Evolutionary conservation across 2,329 filamentous ascomycete genomes (phyloP).

Genomic region (Fusarium globosum): DNA sequence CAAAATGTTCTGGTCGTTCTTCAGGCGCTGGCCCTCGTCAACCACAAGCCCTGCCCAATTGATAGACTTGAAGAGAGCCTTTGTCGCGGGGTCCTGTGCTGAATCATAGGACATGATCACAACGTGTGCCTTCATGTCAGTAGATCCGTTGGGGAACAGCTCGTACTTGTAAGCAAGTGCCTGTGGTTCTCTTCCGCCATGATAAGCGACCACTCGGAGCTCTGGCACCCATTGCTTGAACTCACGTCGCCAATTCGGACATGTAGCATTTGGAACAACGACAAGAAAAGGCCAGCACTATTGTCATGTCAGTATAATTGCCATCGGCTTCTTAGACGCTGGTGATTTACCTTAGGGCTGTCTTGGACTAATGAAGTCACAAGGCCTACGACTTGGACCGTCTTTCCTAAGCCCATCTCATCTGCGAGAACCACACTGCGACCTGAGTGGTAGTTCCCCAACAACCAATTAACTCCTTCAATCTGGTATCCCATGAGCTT

Average conservation of each 20-base stretch:
- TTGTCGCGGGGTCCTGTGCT: constrained; percentile 77
- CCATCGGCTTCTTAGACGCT: neutral
- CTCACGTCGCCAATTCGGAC: constrained; percentile 96
- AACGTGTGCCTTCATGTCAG: constrained; percentile 84
- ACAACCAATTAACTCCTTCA: constrained; percentile 94
- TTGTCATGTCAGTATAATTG: constrained; percentile 24
- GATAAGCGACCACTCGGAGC: constrained; percentile 90
- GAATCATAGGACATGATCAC: constrained; percentile 97
- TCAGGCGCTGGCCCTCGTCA: constrained; percentile 94
- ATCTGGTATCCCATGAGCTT: constrained; percentile 94
- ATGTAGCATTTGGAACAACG: constrained; percentile 94
- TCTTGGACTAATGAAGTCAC: constrained; percentile 78
- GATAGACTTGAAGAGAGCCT: constrained; percentile 73
- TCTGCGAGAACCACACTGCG: constrained; percentile 93
- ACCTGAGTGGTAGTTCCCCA: constrained; percentile 85
- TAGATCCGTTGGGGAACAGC: constrained; percentile 76
- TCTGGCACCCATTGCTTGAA: constrained; percentile 93
- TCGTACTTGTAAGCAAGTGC: constrained; percentile 85
- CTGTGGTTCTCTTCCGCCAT: constrained; percentile 80
- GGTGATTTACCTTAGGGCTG: constrained; percentile 58
- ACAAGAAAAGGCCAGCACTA: constrained; percentile 90
- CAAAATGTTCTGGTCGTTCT: constrained; percentile 88
- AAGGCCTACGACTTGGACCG: constrained; percentile 89
- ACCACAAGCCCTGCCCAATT: constrained; percentile 91
- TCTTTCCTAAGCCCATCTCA: constrained; percentile 98